These are phyloP conservation scores for Senecio squalidus DNA, from an alignment of 140 eudicot species.

Conservation along the genomic window DNA sequence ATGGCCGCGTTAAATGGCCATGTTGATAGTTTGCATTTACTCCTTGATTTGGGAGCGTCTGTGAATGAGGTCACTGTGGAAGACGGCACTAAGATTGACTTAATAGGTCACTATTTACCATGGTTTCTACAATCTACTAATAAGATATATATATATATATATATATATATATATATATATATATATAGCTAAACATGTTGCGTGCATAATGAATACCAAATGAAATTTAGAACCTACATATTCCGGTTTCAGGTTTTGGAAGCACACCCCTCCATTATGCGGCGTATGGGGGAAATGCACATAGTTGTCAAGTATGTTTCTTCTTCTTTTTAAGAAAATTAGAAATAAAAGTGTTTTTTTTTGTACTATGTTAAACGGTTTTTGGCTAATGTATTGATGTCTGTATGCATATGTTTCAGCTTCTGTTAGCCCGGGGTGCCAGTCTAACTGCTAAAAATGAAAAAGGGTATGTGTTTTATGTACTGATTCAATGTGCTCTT, in stretches of 20 bases:
- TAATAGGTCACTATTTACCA: constrained; percentile 52
- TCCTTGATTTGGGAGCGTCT: constrained; percentile 89
- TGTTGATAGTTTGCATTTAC: constrained; percentile 67
- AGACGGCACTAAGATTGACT: constrained; percentile 85
- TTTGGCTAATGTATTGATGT: neutral
- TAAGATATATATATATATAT: no score
- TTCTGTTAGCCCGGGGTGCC: no score
- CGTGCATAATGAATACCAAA: neutral
- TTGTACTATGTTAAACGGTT: neutral
- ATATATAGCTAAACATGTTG: no score
- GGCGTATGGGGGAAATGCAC: no score
- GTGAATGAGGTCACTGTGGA: constrained; percentile 60
- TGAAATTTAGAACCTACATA: neutral
- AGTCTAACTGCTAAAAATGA: no score
- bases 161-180: no score
- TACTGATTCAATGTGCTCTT: no score
- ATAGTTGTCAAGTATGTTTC: neutral
- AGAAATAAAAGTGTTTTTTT: neutral
- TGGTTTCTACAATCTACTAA: neutral
- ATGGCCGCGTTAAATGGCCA: constrained; percentile 98
- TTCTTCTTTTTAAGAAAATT: neutral
- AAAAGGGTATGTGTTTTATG: no score
- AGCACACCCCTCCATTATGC: no score
- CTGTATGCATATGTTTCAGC: no score
- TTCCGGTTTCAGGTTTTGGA: no score